phyloP scores from a whole-genome alignment of 78 protist species.

The Tieghemostelium lacteum region DNA sequence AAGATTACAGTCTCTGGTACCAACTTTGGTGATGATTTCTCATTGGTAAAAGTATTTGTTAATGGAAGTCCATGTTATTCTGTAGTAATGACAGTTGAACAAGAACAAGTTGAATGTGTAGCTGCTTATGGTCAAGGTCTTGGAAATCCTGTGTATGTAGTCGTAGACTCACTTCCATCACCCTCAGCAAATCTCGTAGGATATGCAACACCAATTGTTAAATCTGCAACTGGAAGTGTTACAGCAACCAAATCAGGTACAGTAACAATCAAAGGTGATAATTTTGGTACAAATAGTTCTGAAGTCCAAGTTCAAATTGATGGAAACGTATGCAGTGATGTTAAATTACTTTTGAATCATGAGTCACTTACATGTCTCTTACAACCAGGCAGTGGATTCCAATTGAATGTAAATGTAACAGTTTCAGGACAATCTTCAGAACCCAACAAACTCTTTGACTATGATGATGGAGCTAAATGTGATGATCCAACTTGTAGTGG shows the following conservation, averaged over 20 bases:
- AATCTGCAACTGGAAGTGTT: not conserved
- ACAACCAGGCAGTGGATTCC: constrained; percentile 3
- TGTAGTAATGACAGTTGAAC: not conserved
- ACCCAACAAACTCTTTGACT: not conserved
- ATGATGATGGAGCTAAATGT: constrained; percentile 15
- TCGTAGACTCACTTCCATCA: not conserved
- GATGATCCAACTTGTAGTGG: constrained; percentile 24
- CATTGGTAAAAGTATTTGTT: not conserved
- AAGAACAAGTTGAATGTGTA: not conserved
- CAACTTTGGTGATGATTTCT: not conserved
- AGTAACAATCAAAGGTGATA: constrained; percentile 5
- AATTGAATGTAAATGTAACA: constrained; percentile 14
- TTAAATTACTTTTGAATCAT: not conserved
- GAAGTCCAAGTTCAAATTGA: not conserved
- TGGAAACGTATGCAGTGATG: not conserved
- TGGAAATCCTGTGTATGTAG: not conserved
- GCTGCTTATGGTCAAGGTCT: not conserved
- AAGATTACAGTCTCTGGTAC: not conserved
- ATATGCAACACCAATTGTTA: not conserved
- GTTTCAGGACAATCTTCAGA: not conserved
- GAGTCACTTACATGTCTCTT: not conserved
- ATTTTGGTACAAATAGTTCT: not conserved
- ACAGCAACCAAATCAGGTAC: constrained; percentile 18
- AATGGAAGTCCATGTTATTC: not conserved
- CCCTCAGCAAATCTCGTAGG: too few relatives aligned